Evolutionary conservation across 495 filamentous ascomycete species (phyloP).

Genomic region (Talaromyces liani): DNA sequence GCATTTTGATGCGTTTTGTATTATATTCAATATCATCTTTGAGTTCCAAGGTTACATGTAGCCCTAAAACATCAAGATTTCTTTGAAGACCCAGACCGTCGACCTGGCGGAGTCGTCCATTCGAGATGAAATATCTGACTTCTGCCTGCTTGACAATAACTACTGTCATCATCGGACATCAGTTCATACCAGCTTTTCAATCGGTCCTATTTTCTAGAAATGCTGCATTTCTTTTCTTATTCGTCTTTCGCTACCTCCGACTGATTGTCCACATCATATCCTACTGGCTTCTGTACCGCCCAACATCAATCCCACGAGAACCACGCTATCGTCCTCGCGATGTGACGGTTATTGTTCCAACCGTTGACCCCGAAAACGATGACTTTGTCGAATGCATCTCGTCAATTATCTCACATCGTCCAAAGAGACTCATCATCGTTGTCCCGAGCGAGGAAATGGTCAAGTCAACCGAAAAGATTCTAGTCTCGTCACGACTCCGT

Average conservation of each 20-base stretch:
- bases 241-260: conserved; percentile 35
- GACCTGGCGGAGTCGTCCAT: background rate
- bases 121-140: background rate
- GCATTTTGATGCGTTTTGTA: background rate
- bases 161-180: background rate
- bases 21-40: background rate
- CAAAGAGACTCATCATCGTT: conserved; percentile 29
- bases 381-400: conserved; percentile 26
- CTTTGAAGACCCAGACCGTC: background rate
- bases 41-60: background rate
- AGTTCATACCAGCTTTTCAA: background rate
- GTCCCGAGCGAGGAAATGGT: conserved; percentile 17
- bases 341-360: conserved; percentile 50
- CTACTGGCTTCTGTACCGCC: conserved; percentile 34
- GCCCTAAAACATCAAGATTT: background rate
- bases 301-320: conserved; percentile 23
- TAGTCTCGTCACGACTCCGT: conserved; percentile 4
- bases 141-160: background rate
- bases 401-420: conserved; percentile 21
- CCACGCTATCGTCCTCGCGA: conserved; percentile 32
- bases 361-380: conserved; percentile 29
- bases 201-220: background rate
- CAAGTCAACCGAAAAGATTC: conserved; percentile 1
- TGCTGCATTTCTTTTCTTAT: conserved; percentile 7
- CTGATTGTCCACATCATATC: conserved; percentile 36